phyloP scores from a whole-genome alignment of 2,329 filamentous ascomycete genomes.

The Xylaria sp. region DNA sequence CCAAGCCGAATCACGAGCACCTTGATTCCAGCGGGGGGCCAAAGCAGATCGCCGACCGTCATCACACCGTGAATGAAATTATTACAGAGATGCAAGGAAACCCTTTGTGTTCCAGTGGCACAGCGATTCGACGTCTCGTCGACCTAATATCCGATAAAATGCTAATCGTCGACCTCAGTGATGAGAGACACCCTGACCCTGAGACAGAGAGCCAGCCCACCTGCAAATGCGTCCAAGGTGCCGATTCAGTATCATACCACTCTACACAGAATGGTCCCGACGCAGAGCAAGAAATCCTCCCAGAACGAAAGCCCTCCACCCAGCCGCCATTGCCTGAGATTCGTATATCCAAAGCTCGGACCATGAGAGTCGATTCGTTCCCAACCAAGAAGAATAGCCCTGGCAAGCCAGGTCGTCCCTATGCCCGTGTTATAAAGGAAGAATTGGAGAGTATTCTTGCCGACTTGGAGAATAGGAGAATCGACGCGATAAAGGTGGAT shows the following conservation, averaged over 20 bases:
- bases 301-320: not conserved
- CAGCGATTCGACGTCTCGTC: not conserved
- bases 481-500: not conserved
- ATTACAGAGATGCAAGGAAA: not conserved
- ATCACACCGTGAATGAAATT: not conserved
- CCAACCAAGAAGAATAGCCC: not conserved
- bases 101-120: not conserved
- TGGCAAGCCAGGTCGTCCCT: not conserved
- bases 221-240: not conserved
- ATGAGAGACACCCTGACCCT: not conserved
- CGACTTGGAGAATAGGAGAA: not conserved
- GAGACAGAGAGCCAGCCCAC: not conserved
- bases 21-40: too few species aligned
- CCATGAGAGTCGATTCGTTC: not conserved
- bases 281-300: not conserved
- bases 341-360: not conserved
- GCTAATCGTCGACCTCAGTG: not conserved
- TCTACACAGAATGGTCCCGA: not conserved
- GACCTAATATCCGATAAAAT: not conserved
- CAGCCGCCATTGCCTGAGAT: not conserved
- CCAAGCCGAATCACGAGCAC: too few species aligned
- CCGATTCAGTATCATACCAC: not conserved
- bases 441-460: conserved; percentile 5
- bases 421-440: conserved; percentile 2
- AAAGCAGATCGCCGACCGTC: not conserved